Evolutionary conservation across 2,329 filamentous ascomycete species (phyloP), one percentile per base, ranked within the genome.

Genomic region (Tolypocladium nubicola): DNA sequence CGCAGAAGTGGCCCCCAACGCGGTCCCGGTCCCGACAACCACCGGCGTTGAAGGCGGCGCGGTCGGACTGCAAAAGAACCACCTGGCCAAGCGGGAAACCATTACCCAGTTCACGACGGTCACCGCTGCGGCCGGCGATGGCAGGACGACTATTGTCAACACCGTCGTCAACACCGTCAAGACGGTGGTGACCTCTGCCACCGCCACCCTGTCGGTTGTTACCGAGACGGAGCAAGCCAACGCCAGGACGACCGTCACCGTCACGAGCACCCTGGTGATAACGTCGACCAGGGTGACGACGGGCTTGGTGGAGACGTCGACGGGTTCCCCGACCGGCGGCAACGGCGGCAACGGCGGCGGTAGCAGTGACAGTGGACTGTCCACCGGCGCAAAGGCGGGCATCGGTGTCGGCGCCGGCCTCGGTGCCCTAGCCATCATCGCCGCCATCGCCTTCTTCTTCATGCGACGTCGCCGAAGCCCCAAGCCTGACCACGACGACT

Each of bases 301-400:
- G 26, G 69, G 66, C 52, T 61, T 66, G 21, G 60, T 68, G 13
- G 58, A 64, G 39, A 50, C 47, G 9, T 35, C 47, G 9, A 50
- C 30, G 1, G 47, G 47, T 1, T 13, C 30, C 47, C 47, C 47
- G 1, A 50, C 16, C 16, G 2, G 26, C 47, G 19, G 16, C 59
- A 55, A 54, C 9, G 37, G 37, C 37, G 37, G 30, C 30, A 7
- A 9, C 30, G 2, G 30, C 35, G 66, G 65, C 1, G 65, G 65
- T 58, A 54, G 55, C 26, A 60, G 52, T 52, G 60, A 54, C 58
- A 60, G 63, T 11, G 71, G 73, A 5, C 67, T 76, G 11, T 72
- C 71, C 1, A 73, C 68, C 8, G 75, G 73, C 35, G 75, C 73
- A 59, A 75, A 76, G 70, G 72, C 71, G 49, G 75, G 75, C 56